Evolutionary conservation across 129 eudicot species (phyloP), one percentile per base, ranked within the genome.

Genomic region (Lactuca saligna): DNA sequence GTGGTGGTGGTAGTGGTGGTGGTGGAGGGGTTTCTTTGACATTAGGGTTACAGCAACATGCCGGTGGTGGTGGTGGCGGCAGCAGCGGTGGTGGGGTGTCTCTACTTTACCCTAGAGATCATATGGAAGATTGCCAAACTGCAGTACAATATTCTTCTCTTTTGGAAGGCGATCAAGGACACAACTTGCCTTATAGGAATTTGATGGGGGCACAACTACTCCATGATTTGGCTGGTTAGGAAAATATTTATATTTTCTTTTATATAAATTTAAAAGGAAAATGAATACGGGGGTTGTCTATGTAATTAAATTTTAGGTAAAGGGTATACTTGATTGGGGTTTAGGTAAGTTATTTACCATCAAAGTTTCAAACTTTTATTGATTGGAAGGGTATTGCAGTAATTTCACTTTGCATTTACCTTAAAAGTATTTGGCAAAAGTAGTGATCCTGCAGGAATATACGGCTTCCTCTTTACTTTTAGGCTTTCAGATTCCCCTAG

Each of bases 131-230:
- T 57, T 78, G 89, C 76, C 90, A 86, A 59, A 84, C 85, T 39
- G 90, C 80, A n/a, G 88, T 81, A 17, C 91, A 82, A 46, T 88
- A 88, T 77, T 94, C 99, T 31, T 87, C 97, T 2, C 84, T 94
- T 41, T 69, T 94, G 85, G 99, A 90, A 41, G 86, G 86, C 20
- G 97, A 90, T 73, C 79, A 79, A 80, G 83, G 75, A 71, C 97
- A 85, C 71, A 87, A 80, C 63, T 72, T 90, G 84, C 99, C 93
- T 0, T 90, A 85, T 10, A 80, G 96, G 78, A 90, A 85, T 80
- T 77, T 94, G 77, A 90, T 94, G 99, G 99, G 97, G 71, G 99
- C 97, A 56, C 99, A 94, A 73, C 56, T 94, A 61, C 97, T 94
- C 56, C 97, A 87, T 87, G 99, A 94, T 72, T 75, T 89, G 79